phyloP scores from a whole-genome alignment of 305 asterid genomes.

The Fraxinus latifolia region DNA sequence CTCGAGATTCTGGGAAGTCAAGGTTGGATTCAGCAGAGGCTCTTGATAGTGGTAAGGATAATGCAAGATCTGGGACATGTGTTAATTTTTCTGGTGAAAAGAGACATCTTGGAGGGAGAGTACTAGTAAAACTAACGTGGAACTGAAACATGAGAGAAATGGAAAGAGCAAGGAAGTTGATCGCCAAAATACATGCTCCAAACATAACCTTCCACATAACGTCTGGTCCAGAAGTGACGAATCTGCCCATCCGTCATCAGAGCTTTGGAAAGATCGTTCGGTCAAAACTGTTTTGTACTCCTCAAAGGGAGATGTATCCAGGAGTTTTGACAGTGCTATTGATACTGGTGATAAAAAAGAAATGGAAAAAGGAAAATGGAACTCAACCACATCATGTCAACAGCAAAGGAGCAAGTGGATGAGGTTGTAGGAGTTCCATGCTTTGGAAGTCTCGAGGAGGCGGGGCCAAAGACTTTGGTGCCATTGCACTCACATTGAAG shows the following conservation, averaged over 20 bases:
- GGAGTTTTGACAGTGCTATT: constrained; percentile 50
- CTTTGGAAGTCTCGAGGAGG: constrained; percentile 53
- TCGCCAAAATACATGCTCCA: constrained; percentile 34
- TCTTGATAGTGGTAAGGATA: constrained; percentile 41
- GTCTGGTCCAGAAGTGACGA: constrained; percentile 52
- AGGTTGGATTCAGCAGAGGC: constrained; percentile 38
- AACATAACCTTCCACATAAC: constrained; percentile 42
- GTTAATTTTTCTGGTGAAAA: constrained; percentile 43
- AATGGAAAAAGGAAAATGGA: constrained; percentile 59
- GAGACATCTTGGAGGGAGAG: constrained; percentile 50
- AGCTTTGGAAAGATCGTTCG: constrained; percentile 60
- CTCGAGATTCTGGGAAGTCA: constrained; percentile 49
- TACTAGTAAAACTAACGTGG: constrained; percentile 41
- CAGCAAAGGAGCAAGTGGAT: constrained; percentile 75
- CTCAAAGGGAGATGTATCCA: constrained; percentile 51
- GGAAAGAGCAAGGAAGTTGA: constrained; percentile 50
- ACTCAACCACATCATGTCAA: constrained; percentile 47
- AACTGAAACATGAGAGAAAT: constrained; percentile 30
- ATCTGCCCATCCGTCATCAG: constrained; percentile 38
- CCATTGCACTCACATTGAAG: background rate
- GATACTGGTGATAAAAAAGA: constrained; percentile 42
- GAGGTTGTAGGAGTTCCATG: constrained; percentile 73
- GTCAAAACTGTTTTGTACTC: constrained; percentile 65
- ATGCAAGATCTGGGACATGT: constrained; percentile 42
- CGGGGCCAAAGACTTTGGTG: constrained; percentile 48